These are phyloP conservation scores for Silene vulgaris DNA, from an alignment of 179 eudicot species.

Conservation along the genomic window DNA sequence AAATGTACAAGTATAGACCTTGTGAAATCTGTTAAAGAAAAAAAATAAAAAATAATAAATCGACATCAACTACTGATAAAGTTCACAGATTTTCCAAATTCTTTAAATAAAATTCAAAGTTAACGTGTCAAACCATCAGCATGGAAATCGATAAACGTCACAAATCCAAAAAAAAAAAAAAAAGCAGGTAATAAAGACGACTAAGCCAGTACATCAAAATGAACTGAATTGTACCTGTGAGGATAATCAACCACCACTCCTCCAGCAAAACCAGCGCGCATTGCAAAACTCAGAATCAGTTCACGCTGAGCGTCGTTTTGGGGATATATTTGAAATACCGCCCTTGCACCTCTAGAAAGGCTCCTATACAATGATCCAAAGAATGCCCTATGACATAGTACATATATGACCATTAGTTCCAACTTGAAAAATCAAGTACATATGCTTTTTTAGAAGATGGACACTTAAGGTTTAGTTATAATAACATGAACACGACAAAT, in stretches of 20 bases:
- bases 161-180: too few relatives aligned
- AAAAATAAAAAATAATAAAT: too few relatives aligned
- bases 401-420: background rate
- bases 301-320: conserved; percentile 83
- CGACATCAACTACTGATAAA: too few relatives aligned
- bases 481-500: background rate
- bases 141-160: background rate
- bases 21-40: too few relatives aligned
- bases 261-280: conserved; percentile 95
- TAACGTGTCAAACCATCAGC: background rate
- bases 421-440: background rate
- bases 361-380: conserved; percentile 76
- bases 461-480: background rate
- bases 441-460: background rate
- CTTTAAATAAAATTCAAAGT: background rate
- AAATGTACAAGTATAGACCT: background rate
- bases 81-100: too few relatives aligned
- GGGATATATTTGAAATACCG: conserved; percentile 85
- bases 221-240: conserved; percentile 48
- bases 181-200: too few relatives aligned
- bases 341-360: conserved; percentile 89
- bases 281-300: conserved; percentile 63
- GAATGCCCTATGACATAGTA: conserved; percentile 59
- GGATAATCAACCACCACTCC: conserved; percentile 90
- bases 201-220: background rate